Evolutionary conservation across 495 filamentous ascomycete genomes (phyloP).

Genomic region (Beverwykella pulmonaria): DNA sequence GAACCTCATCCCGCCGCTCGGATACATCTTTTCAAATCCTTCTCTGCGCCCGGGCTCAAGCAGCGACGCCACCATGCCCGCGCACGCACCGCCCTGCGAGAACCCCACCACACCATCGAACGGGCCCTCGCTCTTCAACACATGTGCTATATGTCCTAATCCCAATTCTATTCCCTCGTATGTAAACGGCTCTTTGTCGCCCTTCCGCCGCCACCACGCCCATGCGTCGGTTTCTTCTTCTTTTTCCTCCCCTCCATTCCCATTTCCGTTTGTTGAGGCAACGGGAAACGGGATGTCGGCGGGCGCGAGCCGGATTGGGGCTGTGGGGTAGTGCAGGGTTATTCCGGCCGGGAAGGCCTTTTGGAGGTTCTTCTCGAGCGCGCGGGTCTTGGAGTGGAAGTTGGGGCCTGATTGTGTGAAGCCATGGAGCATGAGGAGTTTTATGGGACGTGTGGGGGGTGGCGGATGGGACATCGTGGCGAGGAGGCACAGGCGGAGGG

Average conservation of each 20-base stretch:
- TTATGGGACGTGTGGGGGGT: constrained; percentile 35
- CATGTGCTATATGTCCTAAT: constrained; percentile 59
- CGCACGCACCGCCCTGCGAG: constrained; percentile 49
- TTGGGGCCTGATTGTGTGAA: constrained; percentile 88
- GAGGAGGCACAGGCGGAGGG: not conserved
- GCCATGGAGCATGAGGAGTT: constrained; percentile 60
- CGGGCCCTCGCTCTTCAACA: constrained; percentile 55
- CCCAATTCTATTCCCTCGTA: constrained; percentile 71
- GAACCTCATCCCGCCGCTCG: constrained; percentile 49
- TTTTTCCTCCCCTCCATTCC: constrained; percentile 36
- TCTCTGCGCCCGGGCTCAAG: constrained; percentile 61
- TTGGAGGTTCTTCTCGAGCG: constrained; percentile 75
- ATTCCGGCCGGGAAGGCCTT: constrained; percentile 67
- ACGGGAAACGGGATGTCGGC: constrained; percentile 69
- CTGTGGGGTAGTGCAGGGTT: constrained; percentile 64
- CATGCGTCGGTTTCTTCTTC: constrained; percentile 61
- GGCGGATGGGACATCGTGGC: constrained; percentile 21
- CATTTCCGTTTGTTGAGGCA: not conserved
- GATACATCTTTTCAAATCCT: constrained; percentile 49
- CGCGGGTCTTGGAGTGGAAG: constrained; percentile 88
- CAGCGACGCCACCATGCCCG: constrained; percentile 63
- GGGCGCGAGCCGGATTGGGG: constrained; percentile 61
- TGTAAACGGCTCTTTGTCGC: constrained; percentile 52
- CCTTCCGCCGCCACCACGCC: constrained; percentile 83
- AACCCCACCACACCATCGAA: constrained; percentile 52